These are phyloP conservation scores for Umbelopsis ramanniana DNA, from an alignment of 192 early-diverging fungal species.

Conservation along the genomic window DNA sequence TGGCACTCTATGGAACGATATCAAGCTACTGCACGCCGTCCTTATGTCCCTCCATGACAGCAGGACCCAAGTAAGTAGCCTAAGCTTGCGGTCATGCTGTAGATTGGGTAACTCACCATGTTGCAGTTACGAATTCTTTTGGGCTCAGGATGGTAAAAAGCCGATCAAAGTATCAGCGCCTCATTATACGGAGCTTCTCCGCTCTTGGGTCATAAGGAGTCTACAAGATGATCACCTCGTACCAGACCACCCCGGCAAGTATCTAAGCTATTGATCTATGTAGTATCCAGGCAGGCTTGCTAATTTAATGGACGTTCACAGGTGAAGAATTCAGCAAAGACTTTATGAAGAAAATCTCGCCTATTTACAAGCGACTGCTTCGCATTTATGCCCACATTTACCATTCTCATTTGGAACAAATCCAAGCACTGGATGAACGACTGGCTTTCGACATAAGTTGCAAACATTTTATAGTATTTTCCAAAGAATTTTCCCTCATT, in stretches of 20 bases:
- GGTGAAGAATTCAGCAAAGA: conserved; percentile 72
- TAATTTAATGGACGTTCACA: conserved; percentile 3
- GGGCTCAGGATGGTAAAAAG: conserved; percentile 88
- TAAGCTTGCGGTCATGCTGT: not conserved
- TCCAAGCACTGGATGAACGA: conserved; percentile 80
- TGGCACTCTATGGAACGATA: conserved; percentile 89
- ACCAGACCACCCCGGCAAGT: conserved; percentile 76
- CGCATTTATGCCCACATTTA: conserved; percentile 96
- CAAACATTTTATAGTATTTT: conserved; percentile 94
- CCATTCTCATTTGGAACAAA: conserved; percentile 77
- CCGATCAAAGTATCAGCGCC: conserved; percentile 88
- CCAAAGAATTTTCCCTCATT: conserved; percentile 84
- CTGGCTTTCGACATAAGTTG: conserved; percentile 93
- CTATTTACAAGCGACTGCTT: conserved; percentile 86
- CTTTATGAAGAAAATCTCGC: conserved; percentile 70
- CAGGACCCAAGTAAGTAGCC: conserved; percentile 63
- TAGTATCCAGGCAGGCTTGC: not conserved
- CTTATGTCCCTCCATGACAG: conserved; percentile 89
- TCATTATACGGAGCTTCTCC: conserved; percentile 86
- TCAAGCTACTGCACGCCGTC: conserved; percentile 88
- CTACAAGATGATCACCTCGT: conserved; percentile 89
- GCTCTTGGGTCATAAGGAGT: conserved; percentile 82
- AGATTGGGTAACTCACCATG: not conserved
- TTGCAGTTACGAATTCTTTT: conserved; percentile 79
- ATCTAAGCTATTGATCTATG: too few species aligned